Base-by-base conservation (phyloP, 2,329 filamentous ascomycete genomes). In the Clonostachys chloroleuca region DNA sequence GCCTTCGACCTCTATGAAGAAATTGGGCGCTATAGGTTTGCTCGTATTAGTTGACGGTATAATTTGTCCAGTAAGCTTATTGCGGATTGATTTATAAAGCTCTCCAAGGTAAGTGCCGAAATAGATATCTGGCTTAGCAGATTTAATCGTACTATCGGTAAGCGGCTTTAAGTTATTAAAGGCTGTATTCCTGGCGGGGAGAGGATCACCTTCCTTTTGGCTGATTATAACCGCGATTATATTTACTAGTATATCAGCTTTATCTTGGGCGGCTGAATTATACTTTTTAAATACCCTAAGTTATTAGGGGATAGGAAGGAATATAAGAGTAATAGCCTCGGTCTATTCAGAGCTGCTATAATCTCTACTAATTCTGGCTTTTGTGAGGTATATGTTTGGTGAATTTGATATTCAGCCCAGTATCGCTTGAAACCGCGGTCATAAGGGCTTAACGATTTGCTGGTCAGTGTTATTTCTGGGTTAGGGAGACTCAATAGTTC, bases 1-100 rank as follows among this genome's bases (percentile, higher is more conserved):
- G 1, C 65, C 64, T 47, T 71, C 72, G 0, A 54, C 60, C 43
- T 61, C 61, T 1, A 71, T 44, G 48, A 70, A 71, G 48, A 68
- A 68, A 50, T 72, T 73, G n/a, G n/a, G n/a, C n/a, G n/a, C n/a
- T n/a, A n/a, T n/a, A n/a, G n/a, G n/a, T n/a, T n/a, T n/a, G n/a
- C n/a, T n/a, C n/a, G n/a, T n/a, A n/a, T n/a, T n/a, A n/a, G n/a
- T n/a, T n/a, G n/a, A n/a, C n/a, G n/a, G n/a, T n/a, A n/a, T n/a
- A n/a, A n/a, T n/a, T n/a, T n/a, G n/a, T n/a, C n/a, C n/a, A n/a
- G n/a, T n/a, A n/a, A n/a, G n/a, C 20, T 53, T 48, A 18, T 50
- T 46, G 8, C 60, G 57, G 13, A 66, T 48, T 6, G 13, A 24
- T 6, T 20, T 5, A 10, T 20, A 5, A 12, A 33, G 42, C 3